phyloP scores from a whole-genome alignment of 2,329 filamentous ascomycete species.

The Alternaria infectoria region DNA sequence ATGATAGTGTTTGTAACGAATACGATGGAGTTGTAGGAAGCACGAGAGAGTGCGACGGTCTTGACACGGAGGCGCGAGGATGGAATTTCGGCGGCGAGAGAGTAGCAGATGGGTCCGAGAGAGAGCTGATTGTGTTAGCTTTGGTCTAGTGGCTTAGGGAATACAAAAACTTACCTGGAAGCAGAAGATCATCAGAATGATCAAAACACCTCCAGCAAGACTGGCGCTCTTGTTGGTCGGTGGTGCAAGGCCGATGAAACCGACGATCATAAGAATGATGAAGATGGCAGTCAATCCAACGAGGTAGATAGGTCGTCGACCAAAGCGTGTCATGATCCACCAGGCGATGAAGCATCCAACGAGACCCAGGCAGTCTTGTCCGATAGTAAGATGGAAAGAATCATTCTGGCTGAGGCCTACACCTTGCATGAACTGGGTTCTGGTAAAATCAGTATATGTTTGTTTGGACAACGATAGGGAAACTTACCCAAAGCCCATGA shows the following conservation, averaged over 20 bases:
- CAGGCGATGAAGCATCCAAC: slow-evolving; percentile 74
- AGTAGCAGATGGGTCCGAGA: slow-evolving; percentile 87
- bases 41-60: slow-evolving; percentile 80
- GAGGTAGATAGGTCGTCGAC: slow-evolving; percentile 75
- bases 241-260: slow-evolving; percentile 71
- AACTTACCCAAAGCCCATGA: slow-evolving; percentile 29
- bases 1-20: slow-evolving; percentile 32
- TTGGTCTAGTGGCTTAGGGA: slow-evolving; percentile 33
- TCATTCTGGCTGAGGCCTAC: slow-evolving; percentile 31
- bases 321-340: slow-evolving; percentile 77
- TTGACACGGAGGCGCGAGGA: slow-evolving; percentile 84
- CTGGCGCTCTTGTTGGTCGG: slow-evolving; percentile 53
- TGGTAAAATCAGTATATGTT: not conserved
- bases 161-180: slow-evolving; percentile 21
- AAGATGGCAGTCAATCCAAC: slow-evolving; percentile 57
- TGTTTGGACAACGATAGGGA: too few relatives aligned
- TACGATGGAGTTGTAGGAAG: slow-evolving; percentile 30
- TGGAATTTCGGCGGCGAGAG: slow-evolving; percentile 80
- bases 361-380: slow-evolving; percentile 30
- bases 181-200: slow-evolving; percentile 35
- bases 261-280: slow-evolving; percentile 56
- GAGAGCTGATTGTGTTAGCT: slow-evolving; percentile 73
- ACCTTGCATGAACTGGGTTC: slow-evolving; percentile 27
- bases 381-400: slow-evolving; percentile 32
- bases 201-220: slow-evolving; percentile 31